Conservation (phyloP, 768 basidiomycete species). For the Kwoniella pini region DNA sequence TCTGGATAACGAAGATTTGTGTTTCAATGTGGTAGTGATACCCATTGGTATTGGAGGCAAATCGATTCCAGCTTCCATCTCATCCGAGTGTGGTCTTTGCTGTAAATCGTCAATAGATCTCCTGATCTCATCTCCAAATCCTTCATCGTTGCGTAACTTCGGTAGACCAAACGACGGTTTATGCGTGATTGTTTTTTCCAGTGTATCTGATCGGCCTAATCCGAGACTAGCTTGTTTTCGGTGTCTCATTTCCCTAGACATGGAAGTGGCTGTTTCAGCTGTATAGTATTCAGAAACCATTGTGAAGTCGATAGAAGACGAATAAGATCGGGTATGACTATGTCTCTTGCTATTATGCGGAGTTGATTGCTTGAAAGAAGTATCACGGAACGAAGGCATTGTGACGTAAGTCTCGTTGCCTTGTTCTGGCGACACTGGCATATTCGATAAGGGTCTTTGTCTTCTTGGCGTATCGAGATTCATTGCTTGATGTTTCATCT, state of each 20-base stretch:
- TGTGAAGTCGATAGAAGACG: slow-evolving; percentile 29
- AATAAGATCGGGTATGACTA: slow-evolving; percentile 19
- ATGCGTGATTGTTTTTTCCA: slow-evolving; percentile 19
- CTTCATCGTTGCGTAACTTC: slow-evolving; percentile 19
- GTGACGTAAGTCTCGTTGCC: slow-evolving; percentile 3
- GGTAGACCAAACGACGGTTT: slow-evolving; percentile 35
- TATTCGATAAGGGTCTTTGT: slow-evolving; percentile 6
- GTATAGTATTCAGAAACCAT: slow-evolving; percentile 23
- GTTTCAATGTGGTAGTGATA: slow-evolving; percentile 7
- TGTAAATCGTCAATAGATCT: slow-evolving; percentile 24
- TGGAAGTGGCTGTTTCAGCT: slow-evolving; percentile 7
- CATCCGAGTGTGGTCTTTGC: neutral
- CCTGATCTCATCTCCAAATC: slow-evolving; percentile 30
- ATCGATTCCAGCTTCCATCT: slow-evolving; percentile 19
- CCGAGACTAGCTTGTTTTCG: slow-evolving; percentile 3
- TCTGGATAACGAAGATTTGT: slow-evolving; percentile 9
- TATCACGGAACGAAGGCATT: slow-evolving; percentile 12
- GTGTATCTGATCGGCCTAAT: neutral
- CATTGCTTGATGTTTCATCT: neutral
- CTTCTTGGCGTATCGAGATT: slow-evolving; percentile 1
- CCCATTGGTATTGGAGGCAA: slow-evolving; percentile 34
- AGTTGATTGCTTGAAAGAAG: slow-evolving; percentile 13
- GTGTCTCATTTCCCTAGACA: slow-evolving; percentile 12
- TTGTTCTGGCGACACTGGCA: slow-evolving; percentile 10
- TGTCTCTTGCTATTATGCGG: neutral